A percentile compares a stretch with the other conserved stretches of the same genome.
These are phyloP conservation scores for Geotrichum europaeum DNA, from an alignment of 1,139 yeast species.

Conservation along the genomic window DNA sequence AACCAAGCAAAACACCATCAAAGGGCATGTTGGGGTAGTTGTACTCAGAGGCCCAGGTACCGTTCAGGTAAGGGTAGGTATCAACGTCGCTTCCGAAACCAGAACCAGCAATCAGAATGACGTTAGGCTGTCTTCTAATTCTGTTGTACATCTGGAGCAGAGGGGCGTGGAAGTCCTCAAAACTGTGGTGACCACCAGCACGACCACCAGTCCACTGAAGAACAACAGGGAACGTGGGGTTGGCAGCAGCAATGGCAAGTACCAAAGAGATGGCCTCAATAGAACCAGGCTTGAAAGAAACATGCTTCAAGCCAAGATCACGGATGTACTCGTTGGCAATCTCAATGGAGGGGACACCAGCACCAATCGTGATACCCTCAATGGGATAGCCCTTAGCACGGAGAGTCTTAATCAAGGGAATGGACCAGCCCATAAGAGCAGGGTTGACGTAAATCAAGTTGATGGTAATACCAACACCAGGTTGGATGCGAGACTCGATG, in stretches of 20 bases:
- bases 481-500: constrained; percentile 50
- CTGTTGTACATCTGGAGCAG: constrained; percentile 90
- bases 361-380: constrained; percentile 95
- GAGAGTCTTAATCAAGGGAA: constrained; percentile 84
- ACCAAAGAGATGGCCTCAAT: constrained; percentile 85
- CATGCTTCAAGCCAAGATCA: constrained; percentile 85
- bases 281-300: constrained; percentile 97
- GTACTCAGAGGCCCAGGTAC: constrained; percentile 82
- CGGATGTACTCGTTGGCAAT: constrained; percentile 95
- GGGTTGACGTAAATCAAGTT: constrained; percentile 95
- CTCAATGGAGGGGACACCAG: constrained; percentile 98
- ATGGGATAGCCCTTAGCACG: constrained; percentile 92
- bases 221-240: constrained; percentile 92
- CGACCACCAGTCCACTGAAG: constrained; percentile 99
- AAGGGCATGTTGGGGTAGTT: constrained; percentile 98
- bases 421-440: constrained; percentile 97
- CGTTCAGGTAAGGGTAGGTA: constrained; percentile 94
- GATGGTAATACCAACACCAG: constrained; percentile 87
- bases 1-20: constrained; percentile 94
- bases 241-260: constrained; percentile 87
- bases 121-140: constrained; percentile 86
- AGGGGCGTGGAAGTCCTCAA: constrained; percentile 98
- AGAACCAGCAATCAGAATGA: constrained; percentile 90
- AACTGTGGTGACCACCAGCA: constrained; percentile 99
- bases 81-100: constrained; percentile 97